Base-by-base conservation (phyloP, 202 grass and related monocot genomes). In the Schoenoplectus tabernaemontani region DNA sequence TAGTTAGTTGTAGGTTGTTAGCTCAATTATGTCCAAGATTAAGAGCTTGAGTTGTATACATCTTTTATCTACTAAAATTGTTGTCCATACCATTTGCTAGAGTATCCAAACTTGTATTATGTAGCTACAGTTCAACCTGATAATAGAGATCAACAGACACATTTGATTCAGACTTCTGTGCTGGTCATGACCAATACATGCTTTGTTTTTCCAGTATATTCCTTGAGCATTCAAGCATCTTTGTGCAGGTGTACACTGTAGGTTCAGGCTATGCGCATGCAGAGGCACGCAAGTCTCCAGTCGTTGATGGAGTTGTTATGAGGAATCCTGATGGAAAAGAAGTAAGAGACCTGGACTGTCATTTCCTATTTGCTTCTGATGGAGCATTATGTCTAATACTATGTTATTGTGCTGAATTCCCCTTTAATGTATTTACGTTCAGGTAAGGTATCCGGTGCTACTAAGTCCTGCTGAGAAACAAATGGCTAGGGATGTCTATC, bases 391-490 rank as follows among this genome's bases (percentile, higher is more conserved):
- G 32, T 79, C 59, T 82, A 63, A 32, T 86, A 53, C 20, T 54
- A 54, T 54, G 16, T 78, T 42, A 3, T 82, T 43, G n/a, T 86
- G 37, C 47, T 80, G 46, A 36, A 38, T 67, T 3, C 26, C 15
- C 64, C 63, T n/a, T 59, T 80, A 28, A 28, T 28, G 28, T 28
- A 28, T 28, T 87, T 85, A 85, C 12, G 32, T 85, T 90, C 59
- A 97, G 94, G 94, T 97, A 48, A 90, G 94, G n/a, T 97, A 97
- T 86, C 94, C 94, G 80, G 94, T 97, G 84, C 76, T 97, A 50
- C 64, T 97, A 71, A 93, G 87, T 44, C 94, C 91, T 58, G 64
- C 89, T 20, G 94, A 97, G 89, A 97, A 97, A 92, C 89, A 97
- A 87, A 92, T 97, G 41, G 89, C 94, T 78, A 85, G 94, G 77